phyloP scores from a whole-genome alignment of 139 green algal genomes.

The Tetraselmis striata region DNA sequence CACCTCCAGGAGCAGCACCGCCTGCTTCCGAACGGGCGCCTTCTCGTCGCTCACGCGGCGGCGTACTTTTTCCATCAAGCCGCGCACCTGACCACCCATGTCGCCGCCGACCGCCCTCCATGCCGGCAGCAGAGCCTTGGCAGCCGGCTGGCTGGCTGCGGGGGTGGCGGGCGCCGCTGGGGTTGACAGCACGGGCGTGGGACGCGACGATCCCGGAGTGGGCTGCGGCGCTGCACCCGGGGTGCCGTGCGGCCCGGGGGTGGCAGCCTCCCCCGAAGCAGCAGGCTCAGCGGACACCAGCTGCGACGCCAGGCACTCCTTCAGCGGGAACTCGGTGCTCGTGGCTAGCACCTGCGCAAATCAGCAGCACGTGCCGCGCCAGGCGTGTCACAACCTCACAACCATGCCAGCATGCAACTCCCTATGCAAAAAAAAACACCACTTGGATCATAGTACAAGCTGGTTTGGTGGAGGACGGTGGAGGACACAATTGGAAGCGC shows the following conservation, averaged over 20 bases:
- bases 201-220: too few species aligned
- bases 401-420: too few species aligned
- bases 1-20: constrained; percentile 54
- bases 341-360: background rate
- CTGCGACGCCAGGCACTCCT: background rate
- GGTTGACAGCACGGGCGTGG: background rate
- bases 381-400: too few species aligned
- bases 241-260: too few species aligned
- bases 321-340: background rate
- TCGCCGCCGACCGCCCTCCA: constrained; percentile 1
- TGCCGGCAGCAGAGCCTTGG: constrained; percentile 2
- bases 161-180: background rate
- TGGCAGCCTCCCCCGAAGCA: too few species aligned
- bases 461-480: too few species aligned
- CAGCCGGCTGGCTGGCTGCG: constrained; percentile 1
- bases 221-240: constrained; percentile 9
- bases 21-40: constrained; percentile 56
- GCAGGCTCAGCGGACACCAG: too few species aligned
- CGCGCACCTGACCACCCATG: background rate
- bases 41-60: constrained; percentile 57
- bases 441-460: too few species aligned
- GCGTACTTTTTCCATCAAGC: constrained; percentile 36
- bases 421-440: too few species aligned
- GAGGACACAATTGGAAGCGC: too few species aligned
- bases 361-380: too few species aligned